phyloP scores from a whole-genome alignment of 1,284 basidiomycete genomes.

The Austroboletus novae-zelandiae region DNA sequence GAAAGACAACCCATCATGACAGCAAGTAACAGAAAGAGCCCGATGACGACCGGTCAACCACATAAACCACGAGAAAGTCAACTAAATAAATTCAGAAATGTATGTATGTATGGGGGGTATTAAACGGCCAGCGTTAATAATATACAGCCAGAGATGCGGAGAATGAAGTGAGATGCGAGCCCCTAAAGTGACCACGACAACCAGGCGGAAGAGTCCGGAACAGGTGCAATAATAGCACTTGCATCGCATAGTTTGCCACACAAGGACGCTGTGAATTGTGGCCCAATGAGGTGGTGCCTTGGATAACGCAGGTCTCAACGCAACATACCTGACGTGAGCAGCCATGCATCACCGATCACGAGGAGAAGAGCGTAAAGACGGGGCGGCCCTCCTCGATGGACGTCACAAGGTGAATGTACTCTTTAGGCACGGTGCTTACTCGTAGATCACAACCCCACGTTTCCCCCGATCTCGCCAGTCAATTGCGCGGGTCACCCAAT shows the following conservation, averaged over 20 bases:
- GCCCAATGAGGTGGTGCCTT: not conserved
- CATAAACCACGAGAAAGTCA: constrained; percentile 3
- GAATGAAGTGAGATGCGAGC: not conserved
- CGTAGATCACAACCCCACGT: constrained; percentile 19
- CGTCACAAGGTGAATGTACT: constrained; percentile 12
- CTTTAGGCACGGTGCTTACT: constrained; percentile 19
- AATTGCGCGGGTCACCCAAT: constrained; percentile 74
- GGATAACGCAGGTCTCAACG: constrained; percentile 1
- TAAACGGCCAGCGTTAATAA: constrained; percentile 29
- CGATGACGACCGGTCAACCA: constrained; percentile 7
- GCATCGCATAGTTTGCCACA: not conserved
- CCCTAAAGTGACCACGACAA: not conserved
- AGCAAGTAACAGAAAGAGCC: constrained; percentile 5
- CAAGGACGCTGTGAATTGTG: no score
- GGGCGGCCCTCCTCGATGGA: constrained; percentile 10
- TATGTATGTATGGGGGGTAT: constrained; percentile 27
- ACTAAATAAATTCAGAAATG: constrained; percentile 17
- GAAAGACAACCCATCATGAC: constrained; percentile 6
- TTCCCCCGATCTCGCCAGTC: constrained; percentile 39
- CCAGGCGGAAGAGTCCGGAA: not conserved
- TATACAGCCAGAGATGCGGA: constrained; percentile 9
- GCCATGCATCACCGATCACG: constrained; percentile 22
- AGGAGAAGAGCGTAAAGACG: constrained; percentile 25
- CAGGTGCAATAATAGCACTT: not conserved
- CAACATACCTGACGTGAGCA: not conserved